Percentiles rank a stretch among this genome's conserved stretches.
Evolutionary conservation across 2,329 filamentous ascomycete genomes (phyloP).

Genomic region (Diplodia mutila): DNA sequence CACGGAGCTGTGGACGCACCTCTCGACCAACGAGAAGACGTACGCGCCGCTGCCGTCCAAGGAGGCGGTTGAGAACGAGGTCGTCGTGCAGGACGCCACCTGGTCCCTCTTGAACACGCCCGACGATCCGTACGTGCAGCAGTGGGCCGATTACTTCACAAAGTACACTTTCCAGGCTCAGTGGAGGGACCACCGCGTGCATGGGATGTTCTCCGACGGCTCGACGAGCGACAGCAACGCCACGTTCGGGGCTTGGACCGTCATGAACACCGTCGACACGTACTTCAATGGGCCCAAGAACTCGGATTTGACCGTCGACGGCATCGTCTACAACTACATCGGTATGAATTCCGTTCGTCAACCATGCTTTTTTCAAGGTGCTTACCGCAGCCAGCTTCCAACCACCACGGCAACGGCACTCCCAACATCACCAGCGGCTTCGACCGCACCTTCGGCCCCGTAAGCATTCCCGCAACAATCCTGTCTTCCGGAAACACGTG

Average conservation of each 20-base stretch:
- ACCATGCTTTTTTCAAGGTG: too few species aligned
- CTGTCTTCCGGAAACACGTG: rapidly evolving
- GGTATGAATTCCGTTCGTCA: slow-evolving; percentile 28
- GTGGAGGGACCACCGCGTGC: slow-evolving; percentile 62
- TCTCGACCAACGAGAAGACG: slow-evolving; percentile 60
- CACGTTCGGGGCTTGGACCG: slow-evolving; percentile 64
- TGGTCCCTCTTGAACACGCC: slow-evolving; percentile 63
- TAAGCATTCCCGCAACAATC: slow-evolving; percentile 39
- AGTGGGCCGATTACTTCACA: slow-evolving; percentile 65
- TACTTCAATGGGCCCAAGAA: slow-evolving; percentile 66
- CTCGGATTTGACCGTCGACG: slow-evolving; percentile 66
- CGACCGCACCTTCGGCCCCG: slow-evolving; percentile 67
- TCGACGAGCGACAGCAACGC: slow-evolving; percentile 54
- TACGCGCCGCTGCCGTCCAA: slow-evolving; percentile 58
- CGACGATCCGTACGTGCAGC: slow-evolving; percentile 58
- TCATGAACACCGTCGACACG: slow-evolving; percentile 67
- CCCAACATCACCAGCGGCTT: slow-evolving; percentile 68
- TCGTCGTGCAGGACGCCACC: slow-evolving; percentile 66
- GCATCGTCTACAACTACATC: slow-evolving; percentile 69
- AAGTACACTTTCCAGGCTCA: slow-evolving; percentile 66
- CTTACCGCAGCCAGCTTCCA: slow-evolving; percentile 43
- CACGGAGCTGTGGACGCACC: slow-evolving; percentile 63
- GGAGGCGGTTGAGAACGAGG: slow-evolving; percentile 47
- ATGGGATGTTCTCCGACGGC: slow-evolving; percentile 60
- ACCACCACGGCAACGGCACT: slow-evolving; percentile 65